A percentile compares a stretch with the other conserved stretches of the same genome.
Evolutionary conservation across 176 grass and related monocot genomes (phyloP).

Genomic region (Aegilops sharonensis): DNA sequence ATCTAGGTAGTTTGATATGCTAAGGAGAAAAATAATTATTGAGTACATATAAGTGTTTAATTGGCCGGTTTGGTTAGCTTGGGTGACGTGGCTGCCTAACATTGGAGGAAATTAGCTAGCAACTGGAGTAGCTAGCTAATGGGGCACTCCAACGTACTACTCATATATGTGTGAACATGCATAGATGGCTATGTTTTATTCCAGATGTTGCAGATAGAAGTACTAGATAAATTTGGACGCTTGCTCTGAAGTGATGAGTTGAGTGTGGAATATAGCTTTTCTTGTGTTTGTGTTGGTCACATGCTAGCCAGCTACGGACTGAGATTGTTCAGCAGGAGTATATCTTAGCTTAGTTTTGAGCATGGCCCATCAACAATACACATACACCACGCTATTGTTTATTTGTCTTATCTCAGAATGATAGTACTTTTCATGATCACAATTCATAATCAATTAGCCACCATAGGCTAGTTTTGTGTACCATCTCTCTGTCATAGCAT

Average conservation of each 20-base stretch:
- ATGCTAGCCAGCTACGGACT: not conserved
- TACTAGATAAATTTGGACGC: not conserved
- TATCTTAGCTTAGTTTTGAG: not conserved
- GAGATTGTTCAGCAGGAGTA: not conserved
- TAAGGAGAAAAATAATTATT: too few relatives aligned
- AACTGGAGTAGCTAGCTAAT: not conserved
- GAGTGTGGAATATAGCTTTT: not conserved
- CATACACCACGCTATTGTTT: not conserved
- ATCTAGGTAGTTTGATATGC: too few relatives aligned
- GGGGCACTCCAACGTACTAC: not conserved
- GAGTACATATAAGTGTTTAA: not conserved
- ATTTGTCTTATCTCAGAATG: not conserved
- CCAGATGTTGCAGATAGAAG: not conserved
- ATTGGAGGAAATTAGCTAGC: not conserved
- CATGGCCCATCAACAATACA: not conserved
- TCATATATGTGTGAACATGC: not conserved
- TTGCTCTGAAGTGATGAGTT: not conserved
- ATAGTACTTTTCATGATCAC: not conserved
- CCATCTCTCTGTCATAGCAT: not conserved
- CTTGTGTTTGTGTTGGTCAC: conserved; percentile 21
- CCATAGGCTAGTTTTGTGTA: not conserved
- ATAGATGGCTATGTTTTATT: not conserved
- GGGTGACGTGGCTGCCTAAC: not conserved
- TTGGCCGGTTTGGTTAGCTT: not conserved
- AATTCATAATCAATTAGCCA: not conserved